These are phyloP conservation scores for Rhododendron kiyosumense DNA, from an alignment of 148 eudicot genomes.

Conservation along the genomic window DNA sequence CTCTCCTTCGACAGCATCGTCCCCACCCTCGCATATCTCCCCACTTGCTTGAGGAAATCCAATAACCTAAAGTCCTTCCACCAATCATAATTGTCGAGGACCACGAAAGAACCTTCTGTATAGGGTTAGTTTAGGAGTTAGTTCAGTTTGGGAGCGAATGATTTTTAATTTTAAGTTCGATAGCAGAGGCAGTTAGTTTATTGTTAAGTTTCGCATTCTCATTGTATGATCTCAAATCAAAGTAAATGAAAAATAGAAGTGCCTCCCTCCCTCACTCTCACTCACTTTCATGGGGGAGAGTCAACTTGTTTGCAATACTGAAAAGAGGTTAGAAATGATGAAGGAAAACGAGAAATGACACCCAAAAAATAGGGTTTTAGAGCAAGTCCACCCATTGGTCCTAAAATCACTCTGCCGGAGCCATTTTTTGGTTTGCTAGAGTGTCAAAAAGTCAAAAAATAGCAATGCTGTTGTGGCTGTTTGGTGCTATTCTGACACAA, in stretches of 20 bases:
- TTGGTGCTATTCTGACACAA: neutral
- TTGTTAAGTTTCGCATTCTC: neutral
- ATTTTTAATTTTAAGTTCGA: neutral
- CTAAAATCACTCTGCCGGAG: neutral
- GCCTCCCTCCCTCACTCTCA: neutral
- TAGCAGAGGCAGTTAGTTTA: neutral
- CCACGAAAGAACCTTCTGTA: conserved; percentile 21
- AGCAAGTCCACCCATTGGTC: neutral
- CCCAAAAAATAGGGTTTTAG: neutral
- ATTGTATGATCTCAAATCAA: neutral
- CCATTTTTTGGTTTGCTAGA: neutral
- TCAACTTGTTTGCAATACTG: neutral
- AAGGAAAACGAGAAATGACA: neutral
- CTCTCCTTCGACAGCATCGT: conserved; percentile 86
- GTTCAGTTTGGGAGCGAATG: neutral
- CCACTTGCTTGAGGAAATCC: conserved; percentile 70
- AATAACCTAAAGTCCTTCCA: conserved; percentile 77
- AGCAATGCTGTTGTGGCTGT: neutral
- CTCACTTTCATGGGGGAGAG: neutral
- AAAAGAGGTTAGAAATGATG: neutral
- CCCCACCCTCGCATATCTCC: conserved; percentile 72
- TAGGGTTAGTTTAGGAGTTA: neutral
- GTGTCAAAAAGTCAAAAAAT: too few relatives aligned
- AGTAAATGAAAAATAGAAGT: neutral
- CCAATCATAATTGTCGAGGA: conserved; percentile 89